A percentile compares a stretch with the other conserved stretches of the same genome.
These are phyloP conservation scores for Ramaria sp. DNA, from an alignment of 768 basidiomycete species.

Conservation along the genomic window DNA sequence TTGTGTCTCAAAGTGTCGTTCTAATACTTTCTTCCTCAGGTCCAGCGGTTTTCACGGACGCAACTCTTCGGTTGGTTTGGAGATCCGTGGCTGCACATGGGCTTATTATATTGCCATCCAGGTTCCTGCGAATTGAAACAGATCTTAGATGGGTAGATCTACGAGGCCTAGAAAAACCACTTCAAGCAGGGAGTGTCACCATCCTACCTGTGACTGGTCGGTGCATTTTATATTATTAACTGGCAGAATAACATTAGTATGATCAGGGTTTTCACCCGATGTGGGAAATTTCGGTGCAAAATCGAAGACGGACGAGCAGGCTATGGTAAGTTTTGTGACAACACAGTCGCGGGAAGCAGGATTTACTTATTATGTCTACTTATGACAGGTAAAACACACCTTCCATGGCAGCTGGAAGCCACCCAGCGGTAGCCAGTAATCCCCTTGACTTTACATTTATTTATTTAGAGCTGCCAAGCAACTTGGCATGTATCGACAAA, in stretches of 20 bases:
- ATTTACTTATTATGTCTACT: background rate
- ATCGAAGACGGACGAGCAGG: slow-evolving; percentile 12
- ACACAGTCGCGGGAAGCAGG: background rate
- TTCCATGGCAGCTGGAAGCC: slow-evolving; percentile 9
- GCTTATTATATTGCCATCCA: background rate
- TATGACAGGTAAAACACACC: background rate
- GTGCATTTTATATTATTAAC: background rate
- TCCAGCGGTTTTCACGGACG: slow-evolving; percentile 14
- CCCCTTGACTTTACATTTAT: too few species aligned
- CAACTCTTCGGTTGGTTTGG: slow-evolving; percentile 7
- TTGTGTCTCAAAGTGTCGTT: background rate
- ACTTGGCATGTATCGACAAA: background rate
- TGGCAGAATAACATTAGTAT: background rate
- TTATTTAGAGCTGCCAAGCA: too few species aligned
- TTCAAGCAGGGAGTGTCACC: slow-evolving; percentile 24
- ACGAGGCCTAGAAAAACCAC: slow-evolving; percentile 18
- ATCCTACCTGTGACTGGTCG: slow-evolving; percentile 24
- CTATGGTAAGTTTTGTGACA: slow-evolving; percentile 16
- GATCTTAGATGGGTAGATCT: slow-evolving; percentile 25
- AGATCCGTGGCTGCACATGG: too few species aligned
- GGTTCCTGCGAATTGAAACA: slow-evolving; percentile 23
- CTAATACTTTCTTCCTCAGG: background rate
- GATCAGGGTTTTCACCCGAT: slow-evolving; percentile 20
- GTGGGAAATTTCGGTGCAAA: slow-evolving; percentile 20
- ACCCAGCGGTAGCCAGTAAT: too few species aligned